These are phyloP conservation scores for Elsinoe fawcettii DNA, from an alignment of 2,329 filamentous ascomycete genomes.

Conservation along the genomic window DNA sequence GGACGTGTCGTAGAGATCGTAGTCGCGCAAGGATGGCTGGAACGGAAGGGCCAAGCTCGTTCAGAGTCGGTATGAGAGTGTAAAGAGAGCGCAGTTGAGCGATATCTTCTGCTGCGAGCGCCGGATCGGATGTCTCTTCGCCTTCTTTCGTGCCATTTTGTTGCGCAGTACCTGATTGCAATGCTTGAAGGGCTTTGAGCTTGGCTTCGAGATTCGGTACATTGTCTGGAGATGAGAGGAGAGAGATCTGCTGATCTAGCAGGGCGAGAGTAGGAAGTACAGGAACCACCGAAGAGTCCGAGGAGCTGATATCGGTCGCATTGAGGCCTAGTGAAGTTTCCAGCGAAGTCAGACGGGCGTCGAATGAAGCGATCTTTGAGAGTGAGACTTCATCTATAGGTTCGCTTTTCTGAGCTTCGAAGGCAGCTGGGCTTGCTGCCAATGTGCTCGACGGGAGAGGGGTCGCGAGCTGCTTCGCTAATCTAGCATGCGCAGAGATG, in stretches of 20 bases:
- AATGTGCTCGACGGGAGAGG: background rate
- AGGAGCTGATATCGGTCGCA: constrained; percentile 50
- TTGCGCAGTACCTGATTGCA: constrained; percentile 42
- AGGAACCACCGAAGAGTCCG: constrained; percentile 45
- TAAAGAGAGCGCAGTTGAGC: constrained; percentile 90
- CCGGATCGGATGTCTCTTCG: constrained; percentile 22
- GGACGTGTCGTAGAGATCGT: constrained; percentile 72
- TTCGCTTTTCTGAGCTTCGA: background rate
- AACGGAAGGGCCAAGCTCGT: constrained; percentile 74
- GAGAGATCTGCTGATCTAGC: constrained; percentile 71
- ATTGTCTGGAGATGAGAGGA: constrained; percentile 60
- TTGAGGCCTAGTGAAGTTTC: constrained; percentile 68
- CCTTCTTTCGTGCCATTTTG: constrained; percentile 20
- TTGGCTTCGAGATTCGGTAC: constrained; percentile 61
- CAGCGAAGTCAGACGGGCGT: constrained; percentile 67
- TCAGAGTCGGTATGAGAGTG: constrained; percentile 78
- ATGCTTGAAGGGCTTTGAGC: constrained; percentile 62
- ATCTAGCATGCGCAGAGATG: constrained; percentile 14
- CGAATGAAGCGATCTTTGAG: constrained; percentile 78
- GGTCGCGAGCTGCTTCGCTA: constrained; percentile 14
- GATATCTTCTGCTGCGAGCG: constrained; percentile 55
- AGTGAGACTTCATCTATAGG: constrained; percentile 50
- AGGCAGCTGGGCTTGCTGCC: constrained; percentile 4
- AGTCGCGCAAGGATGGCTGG: constrained; percentile 79
- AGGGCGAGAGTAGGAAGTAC: constrained; percentile 75